Conservation (phyloP, 2,329 filamentous ascomycete genomes). For the Kalmusia sp. region DNA sequence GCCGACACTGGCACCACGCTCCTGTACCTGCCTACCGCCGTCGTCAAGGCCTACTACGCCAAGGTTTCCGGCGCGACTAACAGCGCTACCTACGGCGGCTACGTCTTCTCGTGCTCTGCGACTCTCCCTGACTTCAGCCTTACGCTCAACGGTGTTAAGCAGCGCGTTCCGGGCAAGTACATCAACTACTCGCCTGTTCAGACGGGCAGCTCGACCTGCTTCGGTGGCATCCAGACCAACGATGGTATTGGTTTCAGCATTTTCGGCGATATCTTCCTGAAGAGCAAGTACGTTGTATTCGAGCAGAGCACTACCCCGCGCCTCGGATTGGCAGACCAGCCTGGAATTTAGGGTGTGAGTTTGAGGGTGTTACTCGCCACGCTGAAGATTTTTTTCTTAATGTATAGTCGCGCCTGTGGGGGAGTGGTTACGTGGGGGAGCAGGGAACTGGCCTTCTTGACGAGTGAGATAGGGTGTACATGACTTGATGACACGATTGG, state of each 20-base stretch:
- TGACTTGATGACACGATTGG: no score
- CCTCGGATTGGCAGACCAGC: slow-evolving; percentile 54
- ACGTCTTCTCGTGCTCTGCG: slow-evolving; percentile 60
- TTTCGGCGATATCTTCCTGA: slow-evolving; percentile 80
- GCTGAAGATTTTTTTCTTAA: no score
- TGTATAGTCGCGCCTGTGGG: no score
- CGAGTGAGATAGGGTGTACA: no score
- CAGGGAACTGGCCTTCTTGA: no score
- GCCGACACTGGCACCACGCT: slow-evolving; percentile 76
- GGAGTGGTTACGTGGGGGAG: no score
- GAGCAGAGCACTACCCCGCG: slow-evolving; percentile 45
- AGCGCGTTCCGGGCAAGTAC: slow-evolving; percentile 60
- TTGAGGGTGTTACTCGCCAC: no score
- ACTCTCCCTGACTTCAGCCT: slow-evolving; percentile 62
- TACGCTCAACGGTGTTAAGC: slow-evolving; percentile 57
- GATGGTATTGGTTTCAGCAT: slow-evolving; percentile 68
- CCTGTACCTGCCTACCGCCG: slow-evolving; percentile 61
- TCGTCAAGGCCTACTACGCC: slow-evolving; percentile 67
- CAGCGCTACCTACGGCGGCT: slow-evolving; percentile 59
- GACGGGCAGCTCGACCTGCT: slow-evolving; percentile 62
- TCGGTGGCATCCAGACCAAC: slow-evolving; percentile 75
- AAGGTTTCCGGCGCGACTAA: slow-evolving; percentile 61
- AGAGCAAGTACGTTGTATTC: slow-evolving; percentile 75
- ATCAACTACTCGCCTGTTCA: slow-evolving; percentile 61
- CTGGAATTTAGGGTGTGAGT: slow-evolving; percentile 23